A percentile compares a stretch with the other conserved stretches of the same genome.
These are phyloP conservation scores for Pseudoscleropodium purum DNA, from an alignment of 225 moss, liverwort and hornwort species.

Conservation along the genomic window DNA sequence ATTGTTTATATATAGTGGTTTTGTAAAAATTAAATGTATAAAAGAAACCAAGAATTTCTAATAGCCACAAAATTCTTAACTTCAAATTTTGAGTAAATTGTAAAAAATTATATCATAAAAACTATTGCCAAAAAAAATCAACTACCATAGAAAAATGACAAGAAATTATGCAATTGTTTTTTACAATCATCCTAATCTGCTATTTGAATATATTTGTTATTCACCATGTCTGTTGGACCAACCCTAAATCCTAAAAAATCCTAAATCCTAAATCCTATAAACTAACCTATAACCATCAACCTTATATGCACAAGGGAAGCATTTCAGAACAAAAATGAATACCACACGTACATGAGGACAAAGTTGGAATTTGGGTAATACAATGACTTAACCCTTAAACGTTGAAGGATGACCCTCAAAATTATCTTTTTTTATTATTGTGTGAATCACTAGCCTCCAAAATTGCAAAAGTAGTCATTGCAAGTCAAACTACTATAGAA, in stretches of 20 bases:
- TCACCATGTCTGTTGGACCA: neutral
- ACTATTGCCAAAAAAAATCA: neutral
- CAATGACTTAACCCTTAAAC: too few relatives aligned
- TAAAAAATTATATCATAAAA: neutral
- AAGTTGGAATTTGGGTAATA: neutral
- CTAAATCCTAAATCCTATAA: neutral
- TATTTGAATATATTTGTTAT: neutral
- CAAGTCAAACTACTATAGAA: too few relatives aligned
- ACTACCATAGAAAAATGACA: neutral
- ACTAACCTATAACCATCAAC: too few relatives aligned
- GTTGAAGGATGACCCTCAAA: too few relatives aligned
- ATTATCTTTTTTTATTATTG: too few relatives aligned
- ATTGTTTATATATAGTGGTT: too few relatives aligned
- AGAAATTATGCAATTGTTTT: neutral
- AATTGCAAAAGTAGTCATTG: too few relatives aligned
- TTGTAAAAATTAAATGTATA: too few relatives aligned
- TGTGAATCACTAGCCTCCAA: too few relatives aligned
- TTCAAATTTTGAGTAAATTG: neutral
- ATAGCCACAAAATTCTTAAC: too few relatives aligned
- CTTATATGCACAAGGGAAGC: neutral
- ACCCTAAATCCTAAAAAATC: neutral
- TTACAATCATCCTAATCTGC: rapidly evolving
- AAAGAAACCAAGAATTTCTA: too few relatives aligned
- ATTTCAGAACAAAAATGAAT: neutral
- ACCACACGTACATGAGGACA: neutral